Evolutionary conservation across 805 yeast genomes (phyloP).

Genomic region (Metschnikowia picachoensis): DNA sequence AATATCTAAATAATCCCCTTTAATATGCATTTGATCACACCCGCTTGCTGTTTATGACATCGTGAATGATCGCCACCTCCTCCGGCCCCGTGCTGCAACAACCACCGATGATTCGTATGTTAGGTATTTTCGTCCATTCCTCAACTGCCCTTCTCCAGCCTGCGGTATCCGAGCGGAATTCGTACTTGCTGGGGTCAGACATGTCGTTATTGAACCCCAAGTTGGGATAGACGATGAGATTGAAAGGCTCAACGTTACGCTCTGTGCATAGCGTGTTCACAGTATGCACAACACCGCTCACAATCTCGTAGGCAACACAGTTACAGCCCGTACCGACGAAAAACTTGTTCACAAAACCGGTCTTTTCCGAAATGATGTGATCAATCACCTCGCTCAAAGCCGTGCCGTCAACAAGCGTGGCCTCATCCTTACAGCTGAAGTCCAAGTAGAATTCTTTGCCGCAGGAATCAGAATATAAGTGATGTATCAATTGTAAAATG

Average conservation of each 20-base stretch:
- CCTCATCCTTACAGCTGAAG: slow-evolving; percentile 25
- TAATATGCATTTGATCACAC: slow-evolving; percentile 2
- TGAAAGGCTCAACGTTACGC: slow-evolving; percentile 20
- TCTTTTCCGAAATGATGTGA: slow-evolving; percentile 26
- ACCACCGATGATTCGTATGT: slow-evolving; percentile 59
- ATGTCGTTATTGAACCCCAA: slow-evolving; percentile 67
- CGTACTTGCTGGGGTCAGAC: slow-evolving; percentile 28
- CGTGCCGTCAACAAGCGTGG: slow-evolving; percentile 31
- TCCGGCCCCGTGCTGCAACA: slow-evolving; percentile 69
- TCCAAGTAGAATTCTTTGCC: slow-evolving; percentile 45
- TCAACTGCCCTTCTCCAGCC: slow-evolving; percentile 38
- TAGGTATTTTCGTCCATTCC: slow-evolving; percentile 39
- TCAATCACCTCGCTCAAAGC: slow-evolving; percentile 20
- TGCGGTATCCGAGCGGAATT: slow-evolving; percentile 15
- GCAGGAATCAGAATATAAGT: slow-evolving; percentile 16
- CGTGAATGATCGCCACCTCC: slow-evolving; percentile 23
- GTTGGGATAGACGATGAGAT: slow-evolving; percentile 66
- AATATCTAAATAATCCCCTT: neutral
- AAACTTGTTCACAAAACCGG: slow-evolving; percentile 16
- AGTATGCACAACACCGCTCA: slow-evolving; percentile 37
- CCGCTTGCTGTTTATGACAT: slow-evolving; percentile 6
- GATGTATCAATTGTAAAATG: slow-evolving; percentile 39
- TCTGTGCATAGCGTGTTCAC: slow-evolving; percentile 20
- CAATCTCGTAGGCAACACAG: slow-evolving; percentile 50
- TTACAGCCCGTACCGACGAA: slow-evolving; percentile 62